Evolutionary conservation across 1,284 basidiomycete species (phyloP).

Genomic region (Leccinum subfulvum): DNA sequence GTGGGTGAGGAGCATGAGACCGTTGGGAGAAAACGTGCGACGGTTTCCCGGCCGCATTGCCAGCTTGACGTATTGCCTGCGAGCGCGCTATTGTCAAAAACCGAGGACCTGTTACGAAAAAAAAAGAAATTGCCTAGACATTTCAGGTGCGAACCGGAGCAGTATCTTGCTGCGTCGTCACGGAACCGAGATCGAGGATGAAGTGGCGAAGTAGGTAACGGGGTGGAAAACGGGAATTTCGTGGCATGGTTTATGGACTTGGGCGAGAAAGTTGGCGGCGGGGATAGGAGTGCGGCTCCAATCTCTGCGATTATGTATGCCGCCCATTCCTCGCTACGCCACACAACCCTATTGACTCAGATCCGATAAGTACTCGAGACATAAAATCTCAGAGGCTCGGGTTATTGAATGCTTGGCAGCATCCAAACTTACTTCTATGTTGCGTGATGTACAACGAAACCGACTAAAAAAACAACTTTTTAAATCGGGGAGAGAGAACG

Average conservation of each 20-base stretch:
- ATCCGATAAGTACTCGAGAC: background rate
- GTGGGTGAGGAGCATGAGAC: constrained; percentile 6
- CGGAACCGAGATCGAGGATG: background rate
- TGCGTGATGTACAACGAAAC: constrained; percentile 2
- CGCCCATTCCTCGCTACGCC: constrained; percentile 23
- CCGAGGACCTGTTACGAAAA: background rate
- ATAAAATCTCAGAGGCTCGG: background rate
- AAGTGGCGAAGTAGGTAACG: background rate
- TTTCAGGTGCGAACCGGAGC: background rate
- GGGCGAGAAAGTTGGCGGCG: background rate
- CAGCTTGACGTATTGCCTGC: background rate
- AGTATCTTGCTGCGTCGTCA: background rate
- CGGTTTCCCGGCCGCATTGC: background rate
- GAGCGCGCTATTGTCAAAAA: background rate
- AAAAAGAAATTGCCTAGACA: background rate
- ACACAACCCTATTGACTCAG: constrained; percentile 17
- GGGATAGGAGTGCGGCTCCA: background rate
- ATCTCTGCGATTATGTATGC: constrained; percentile 3
- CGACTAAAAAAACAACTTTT: background rate
- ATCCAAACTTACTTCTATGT: background rate
- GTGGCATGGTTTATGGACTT: constrained; percentile 1
- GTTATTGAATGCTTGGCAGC: background rate
- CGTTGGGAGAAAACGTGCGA: background rate
- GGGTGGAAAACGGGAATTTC: background rate
- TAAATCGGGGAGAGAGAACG: constrained; percentile 1